A percentile compares a stretch with the other conserved stretches of the same genome.
phyloP scores from a whole-genome alignment of 1,139 yeast species.

The Yamadazyma oceani region DNA sequence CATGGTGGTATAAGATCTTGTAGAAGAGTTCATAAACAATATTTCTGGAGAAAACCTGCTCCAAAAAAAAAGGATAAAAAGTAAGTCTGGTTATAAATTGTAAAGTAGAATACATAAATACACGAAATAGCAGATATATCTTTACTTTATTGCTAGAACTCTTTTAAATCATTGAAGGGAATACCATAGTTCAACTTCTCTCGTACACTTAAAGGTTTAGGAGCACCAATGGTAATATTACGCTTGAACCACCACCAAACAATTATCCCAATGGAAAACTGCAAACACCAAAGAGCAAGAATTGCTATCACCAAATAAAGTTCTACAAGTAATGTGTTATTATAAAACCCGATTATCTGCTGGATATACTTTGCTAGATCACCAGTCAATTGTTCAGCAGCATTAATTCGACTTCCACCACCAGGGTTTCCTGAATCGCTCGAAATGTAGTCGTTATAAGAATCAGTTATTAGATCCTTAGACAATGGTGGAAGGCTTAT shows the following conservation, averaged over 20 bases:
- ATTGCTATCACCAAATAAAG: constrained; percentile 44
- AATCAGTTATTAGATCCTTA: constrained; percentile 5
- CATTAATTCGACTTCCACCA: constrained; percentile 57
- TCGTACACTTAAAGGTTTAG: constrained; percentile 28
- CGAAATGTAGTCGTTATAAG: constrained; percentile 22
- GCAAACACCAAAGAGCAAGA: constrained; percentile 49
- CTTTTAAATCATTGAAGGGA: constrained; percentile 27
- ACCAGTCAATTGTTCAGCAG: constrained; percentile 51
- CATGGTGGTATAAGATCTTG: constrained; percentile 82
- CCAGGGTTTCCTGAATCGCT: too few species aligned
- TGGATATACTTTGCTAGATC: constrained; percentile 34
- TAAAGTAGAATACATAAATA: background rate
- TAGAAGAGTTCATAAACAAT: constrained; percentile 91
- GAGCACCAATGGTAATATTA: constrained; percentile 25
- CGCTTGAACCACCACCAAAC: constrained; percentile 8
- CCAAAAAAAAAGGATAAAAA: constrained; percentile 38
- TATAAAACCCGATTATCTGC: constrained; percentile 28
- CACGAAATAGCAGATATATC: background rate
- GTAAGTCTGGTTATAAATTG: constrained; percentile 1
- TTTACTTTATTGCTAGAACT: background rate
- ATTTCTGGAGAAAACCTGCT: constrained; percentile 79
- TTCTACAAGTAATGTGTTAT: constrained; percentile 41
- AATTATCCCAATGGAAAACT: constrained; percentile 37
- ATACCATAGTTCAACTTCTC: constrained; percentile 31
- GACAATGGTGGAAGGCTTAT: constrained; percentile 52